Evolutionary conservation across 495 filamentous ascomycete species (phyloP).

Genomic region (Aspergillus haitiensis): DNA sequence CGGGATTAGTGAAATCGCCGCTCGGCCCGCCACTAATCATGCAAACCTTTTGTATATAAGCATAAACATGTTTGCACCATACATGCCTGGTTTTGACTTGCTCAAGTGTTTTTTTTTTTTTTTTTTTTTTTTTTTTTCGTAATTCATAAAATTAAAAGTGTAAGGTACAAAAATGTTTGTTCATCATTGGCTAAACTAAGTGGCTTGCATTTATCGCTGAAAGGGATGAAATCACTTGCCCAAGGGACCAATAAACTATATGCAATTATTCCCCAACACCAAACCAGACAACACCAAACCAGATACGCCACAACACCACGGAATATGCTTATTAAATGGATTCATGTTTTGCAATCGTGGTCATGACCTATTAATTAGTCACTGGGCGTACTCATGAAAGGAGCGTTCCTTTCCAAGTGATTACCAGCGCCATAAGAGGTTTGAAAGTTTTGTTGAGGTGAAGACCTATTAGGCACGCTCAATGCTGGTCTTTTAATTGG

Average conservation of each 20-base stretch:
- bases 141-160: background rate
- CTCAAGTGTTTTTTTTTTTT: background rate
- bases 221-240: background rate
- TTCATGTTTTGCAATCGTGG: constrained; percentile 15
- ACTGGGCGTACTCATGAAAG: constrained; percentile 22
- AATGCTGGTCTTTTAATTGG: constrained; percentile 53
- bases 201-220: background rate
- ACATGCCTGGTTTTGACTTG: background rate
- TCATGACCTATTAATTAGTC: constrained; percentile 16
- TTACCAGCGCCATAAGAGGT: constrained; percentile 24
- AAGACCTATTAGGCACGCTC: constrained; percentile 21
- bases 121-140: background rate
- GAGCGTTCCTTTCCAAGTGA: constrained; percentile 26
- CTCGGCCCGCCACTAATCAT: constrained; percentile 3
- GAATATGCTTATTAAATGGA: constrained; percentile 20
- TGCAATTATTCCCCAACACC: constrained; percentile 8
- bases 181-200: background rate
- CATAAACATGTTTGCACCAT: too few species aligned
- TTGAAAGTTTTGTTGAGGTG: constrained; percentile 28
- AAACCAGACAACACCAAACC: constrained; percentile 23
- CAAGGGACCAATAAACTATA: constrained; percentile 10
- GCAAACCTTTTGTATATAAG: too few species aligned
- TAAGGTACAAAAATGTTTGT: background rate
- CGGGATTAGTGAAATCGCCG: background rate
- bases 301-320: constrained; percentile 25